These are phyloP conservation scores for Pholiota molesta DNA, from an alignment of 768 basidiomycete species.

Conservation along the genomic window DNA sequence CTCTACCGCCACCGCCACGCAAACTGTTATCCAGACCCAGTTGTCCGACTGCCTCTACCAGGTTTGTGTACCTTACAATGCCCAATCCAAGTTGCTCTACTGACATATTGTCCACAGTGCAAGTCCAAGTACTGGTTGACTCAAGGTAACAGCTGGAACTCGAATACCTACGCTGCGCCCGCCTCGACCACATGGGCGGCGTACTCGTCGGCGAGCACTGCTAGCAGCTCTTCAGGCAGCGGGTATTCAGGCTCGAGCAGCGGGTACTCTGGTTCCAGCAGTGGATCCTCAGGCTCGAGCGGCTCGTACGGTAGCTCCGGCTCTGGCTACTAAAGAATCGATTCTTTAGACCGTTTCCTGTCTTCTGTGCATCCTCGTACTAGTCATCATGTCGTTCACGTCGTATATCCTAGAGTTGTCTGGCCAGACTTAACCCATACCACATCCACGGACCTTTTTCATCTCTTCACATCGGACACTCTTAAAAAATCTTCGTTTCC, in stretches of 20 bases:
- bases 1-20: slow-evolving; percentile 46
- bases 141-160: slow-evolving; percentile 44
- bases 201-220: slow-evolving; percentile 19
- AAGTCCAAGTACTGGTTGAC: slow-evolving; percentile 58
- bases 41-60: slow-evolving; percentile 56
- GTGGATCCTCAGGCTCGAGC: slow-evolving; percentile 23
- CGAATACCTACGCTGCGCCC: slow-evolving; percentile 43
- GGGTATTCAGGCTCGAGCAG: slow-evolving; percentile 26
- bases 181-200: slow-evolving; percentile 17
- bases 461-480: slow-evolving; percentile 19
- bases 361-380: slow-evolving; percentile 15
- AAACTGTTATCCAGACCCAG: slow-evolving; percentile 49
- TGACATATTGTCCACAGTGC: slow-evolving; percentile 43
- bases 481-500: slow-evolving; percentile 32
- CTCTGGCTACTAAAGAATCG: slow-evolving; percentile 32
- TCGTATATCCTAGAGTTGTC: slow-evolving; percentile 36
- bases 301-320: slow-evolving; percentile 18
- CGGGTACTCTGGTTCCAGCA: slow-evolving; percentile 10
- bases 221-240: too few species aligned
- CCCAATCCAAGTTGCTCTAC: slow-evolving; percentile 1
- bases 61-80: slow-evolving; percentile 31
- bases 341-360: slow-evolving; percentile 16
- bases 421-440: slow-evolving; percentile 15
- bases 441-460: slow-evolving; percentile 23
- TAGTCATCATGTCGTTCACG: slow-evolving; percentile 33